Evolutionary conservation across 495 filamentous ascomycete genomes (phyloP).

Genomic region (Astrocystis sublimbata): DNA sequence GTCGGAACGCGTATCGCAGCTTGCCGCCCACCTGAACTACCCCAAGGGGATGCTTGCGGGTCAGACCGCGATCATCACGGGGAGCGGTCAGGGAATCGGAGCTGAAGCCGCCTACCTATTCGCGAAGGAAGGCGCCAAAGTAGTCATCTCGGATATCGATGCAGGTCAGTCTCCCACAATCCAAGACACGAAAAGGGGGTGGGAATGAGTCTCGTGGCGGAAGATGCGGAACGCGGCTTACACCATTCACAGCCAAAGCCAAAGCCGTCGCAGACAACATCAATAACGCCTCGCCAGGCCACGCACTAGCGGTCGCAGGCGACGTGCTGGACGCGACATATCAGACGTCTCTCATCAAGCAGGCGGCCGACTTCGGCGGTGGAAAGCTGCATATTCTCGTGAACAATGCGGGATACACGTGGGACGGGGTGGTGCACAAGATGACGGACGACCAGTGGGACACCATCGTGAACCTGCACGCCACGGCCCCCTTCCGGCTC

Average conservation of each 20-base stretch:
- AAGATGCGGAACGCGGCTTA: constrained; percentile 30
- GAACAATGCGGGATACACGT: constrained; percentile 86
- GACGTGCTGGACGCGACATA: constrained; percentile 70
- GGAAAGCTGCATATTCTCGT: constrained; percentile 89
- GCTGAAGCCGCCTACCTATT: constrained; percentile 80
- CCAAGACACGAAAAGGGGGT: background rate
- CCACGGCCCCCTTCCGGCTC: constrained; percentile 80
- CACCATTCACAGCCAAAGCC: constrained; percentile 53
- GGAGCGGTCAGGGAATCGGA: constrained; percentile 85
- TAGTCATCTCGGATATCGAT: constrained; percentile 81
- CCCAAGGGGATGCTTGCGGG: constrained; percentile 73
- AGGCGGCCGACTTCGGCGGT: constrained; percentile 73
- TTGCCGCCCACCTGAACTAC: constrained; percentile 76
- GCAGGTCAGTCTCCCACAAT: constrained; percentile 45
- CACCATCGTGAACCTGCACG: constrained; percentile 78
- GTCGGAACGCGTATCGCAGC: constrained; percentile 63
- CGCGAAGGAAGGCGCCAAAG: constrained; percentile 82
- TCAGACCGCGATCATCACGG: constrained; percentile 86
- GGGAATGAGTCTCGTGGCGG: background rate
- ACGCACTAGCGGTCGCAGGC: constrained; percentile 68
- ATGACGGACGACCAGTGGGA: constrained; percentile 92
- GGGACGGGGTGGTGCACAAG: constrained; percentile 91
- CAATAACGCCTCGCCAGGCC: constrained; percentile 59
- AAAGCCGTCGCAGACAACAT: constrained; percentile 62
- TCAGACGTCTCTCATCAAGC: constrained; percentile 67